Evolutionary conservation across 495 filamentous ascomycete species (phyloP).

Genomic region (Penicillium diatomitis): DNA sequence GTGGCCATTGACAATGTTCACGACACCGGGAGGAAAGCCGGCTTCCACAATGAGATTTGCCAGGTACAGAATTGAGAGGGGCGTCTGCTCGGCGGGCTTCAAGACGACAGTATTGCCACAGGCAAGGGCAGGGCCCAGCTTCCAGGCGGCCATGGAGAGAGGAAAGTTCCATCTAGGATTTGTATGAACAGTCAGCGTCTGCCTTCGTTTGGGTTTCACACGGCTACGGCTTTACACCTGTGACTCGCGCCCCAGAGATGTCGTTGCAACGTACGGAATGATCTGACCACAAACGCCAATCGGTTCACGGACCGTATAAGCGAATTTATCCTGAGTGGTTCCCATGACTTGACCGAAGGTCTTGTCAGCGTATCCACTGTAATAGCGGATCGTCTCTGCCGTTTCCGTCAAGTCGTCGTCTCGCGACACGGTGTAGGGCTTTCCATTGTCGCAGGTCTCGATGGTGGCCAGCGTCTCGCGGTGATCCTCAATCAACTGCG

Average conservation of each 20-base stretch:
- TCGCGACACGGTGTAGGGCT: slow-evolving; percentile 64
- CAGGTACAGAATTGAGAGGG: slow-evolving; percentile 70
- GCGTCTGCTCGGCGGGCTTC: slow-evolving; percentile 89
- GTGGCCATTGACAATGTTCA: slow-evolving; percentile 80
- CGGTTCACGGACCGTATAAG: slow-evolving; percentile 80
- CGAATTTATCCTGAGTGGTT: slow-evolving; percentile 68
- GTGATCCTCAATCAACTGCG: slow-evolving; percentile 62
- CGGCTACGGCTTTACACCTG: background rate
- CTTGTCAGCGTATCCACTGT: slow-evolving; percentile 85
- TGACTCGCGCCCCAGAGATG: too few species aligned
- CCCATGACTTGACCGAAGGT: slow-evolving; percentile 82
- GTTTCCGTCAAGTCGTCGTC: slow-evolving; percentile 67
- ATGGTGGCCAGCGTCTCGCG: slow-evolving; percentile 70
- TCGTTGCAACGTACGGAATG: slow-evolving; percentile 49
- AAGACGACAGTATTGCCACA: slow-evolving; percentile 73
- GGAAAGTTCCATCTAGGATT: slow-evolving; percentile 66
- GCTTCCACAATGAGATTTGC: slow-evolving; percentile 73
- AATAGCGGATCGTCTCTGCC: slow-evolving; percentile 65
- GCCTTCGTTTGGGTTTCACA: background rate
- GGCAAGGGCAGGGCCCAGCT: slow-evolving; percentile 48
- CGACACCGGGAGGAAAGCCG: slow-evolving; percentile 81
- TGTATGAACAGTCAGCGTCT: background rate
- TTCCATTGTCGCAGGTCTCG: slow-evolving; percentile 91
- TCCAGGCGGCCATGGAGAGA: slow-evolving; percentile 76
- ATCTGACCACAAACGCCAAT: slow-evolving; percentile 88